A percentile compares a stretch with the other conserved stretches of the same genome.
phyloP scores from a whole-genome alignment of 441 rosid genomes.

The Adansonia gregorii region DNA sequence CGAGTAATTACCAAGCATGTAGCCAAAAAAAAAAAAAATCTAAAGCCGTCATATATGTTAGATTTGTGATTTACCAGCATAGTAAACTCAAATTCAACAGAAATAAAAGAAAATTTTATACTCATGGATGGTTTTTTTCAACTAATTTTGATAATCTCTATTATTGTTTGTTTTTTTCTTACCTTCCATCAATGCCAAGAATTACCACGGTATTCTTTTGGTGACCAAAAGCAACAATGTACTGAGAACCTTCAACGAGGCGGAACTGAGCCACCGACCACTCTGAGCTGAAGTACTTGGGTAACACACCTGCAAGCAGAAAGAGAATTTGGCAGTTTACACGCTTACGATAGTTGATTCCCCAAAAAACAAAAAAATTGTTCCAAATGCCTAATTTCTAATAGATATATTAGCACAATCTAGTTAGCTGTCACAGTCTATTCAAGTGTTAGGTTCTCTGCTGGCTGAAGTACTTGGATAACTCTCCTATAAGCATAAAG shows the following conservation, averaged over 20 bases:
- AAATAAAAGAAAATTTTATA: neutral
- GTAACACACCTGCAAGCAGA: slow-evolving; percentile 71
- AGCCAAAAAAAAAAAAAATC: neutral
- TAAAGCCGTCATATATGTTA: neutral
- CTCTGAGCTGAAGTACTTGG: slow-evolving; percentile 93
- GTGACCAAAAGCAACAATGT: slow-evolving; percentile 91
- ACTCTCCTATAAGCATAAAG: slow-evolving; percentile 14
- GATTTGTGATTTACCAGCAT: neutral
- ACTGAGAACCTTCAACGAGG: slow-evolving; percentile 77
- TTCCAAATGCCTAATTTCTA: neutral
- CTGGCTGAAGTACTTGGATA: neutral
- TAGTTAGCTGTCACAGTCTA: neutral
- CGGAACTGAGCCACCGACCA: slow-evolving; percentile 96
- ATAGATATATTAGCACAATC: neutral
- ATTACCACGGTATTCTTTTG: slow-evolving; percentile 83
- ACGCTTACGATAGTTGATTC: neutral
- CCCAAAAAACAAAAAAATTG: neutral
- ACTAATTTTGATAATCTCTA: neutral
- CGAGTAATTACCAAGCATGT: slow-evolving; percentile 16
- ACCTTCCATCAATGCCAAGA: slow-evolving; percentile 97
- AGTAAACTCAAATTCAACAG: too few relatives aligned
- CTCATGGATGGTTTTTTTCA: neutral
- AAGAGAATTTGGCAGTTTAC: neutral
- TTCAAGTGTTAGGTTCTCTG: slow-evolving; percentile 1
- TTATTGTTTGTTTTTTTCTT: slow-evolving; percentile 22